Percentiles rank a stretch among this genome's conserved stretches.
Conservation (phyloP, 257 asterid species). For the Eustoma russellianum region DNA sequence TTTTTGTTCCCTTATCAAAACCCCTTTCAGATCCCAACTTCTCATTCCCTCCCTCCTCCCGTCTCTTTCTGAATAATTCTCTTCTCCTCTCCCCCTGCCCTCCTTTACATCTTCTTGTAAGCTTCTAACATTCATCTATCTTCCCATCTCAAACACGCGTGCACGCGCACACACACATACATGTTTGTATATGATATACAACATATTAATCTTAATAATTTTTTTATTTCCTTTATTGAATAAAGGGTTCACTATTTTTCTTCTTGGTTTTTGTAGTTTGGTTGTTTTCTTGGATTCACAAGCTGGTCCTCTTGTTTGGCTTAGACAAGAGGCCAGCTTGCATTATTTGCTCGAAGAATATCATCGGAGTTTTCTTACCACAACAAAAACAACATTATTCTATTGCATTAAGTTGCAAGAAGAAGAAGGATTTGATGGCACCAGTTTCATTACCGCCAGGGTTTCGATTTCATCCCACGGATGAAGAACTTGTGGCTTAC, state of each 20-base stretch:
- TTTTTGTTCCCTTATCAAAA: slow-evolving; percentile 60
- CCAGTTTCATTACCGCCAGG: slow-evolving; percentile 98
- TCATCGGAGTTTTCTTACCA: too few relatives aligned
- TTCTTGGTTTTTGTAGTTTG: slow-evolving; percentile 10
- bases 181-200: neutral
- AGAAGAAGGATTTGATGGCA: slow-evolving; percentile 38
- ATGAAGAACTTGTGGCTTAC: slow-evolving; percentile 93
- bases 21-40: slow-evolving; percentile 18
- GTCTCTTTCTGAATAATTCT: slow-evolving; percentile 14
- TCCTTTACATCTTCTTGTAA: slow-evolving; percentile 28
- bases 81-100: slow-evolving; percentile 14
- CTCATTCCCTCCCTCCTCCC: slow-evolving; percentile 16
- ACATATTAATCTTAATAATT: too few relatives aligned
- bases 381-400: too few relatives aligned
- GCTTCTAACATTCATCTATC: neutral
- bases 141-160: slow-evolving; percentile 20
- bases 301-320: slow-evolving; percentile 7
- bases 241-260: too few relatives aligned
- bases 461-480: slow-evolving; percentile 96
- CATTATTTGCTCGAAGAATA: neutral
- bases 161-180: neutral
- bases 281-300: slow-evolving; percentile 1
- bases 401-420: too few relatives aligned
- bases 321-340: slow-evolving; percentile 12
- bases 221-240: neutral